These are phyloP conservation scores for Leccinum obscurum DNA, from an alignment of 768 basidiomycete genomes.

Conservation along the genomic window DNA sequence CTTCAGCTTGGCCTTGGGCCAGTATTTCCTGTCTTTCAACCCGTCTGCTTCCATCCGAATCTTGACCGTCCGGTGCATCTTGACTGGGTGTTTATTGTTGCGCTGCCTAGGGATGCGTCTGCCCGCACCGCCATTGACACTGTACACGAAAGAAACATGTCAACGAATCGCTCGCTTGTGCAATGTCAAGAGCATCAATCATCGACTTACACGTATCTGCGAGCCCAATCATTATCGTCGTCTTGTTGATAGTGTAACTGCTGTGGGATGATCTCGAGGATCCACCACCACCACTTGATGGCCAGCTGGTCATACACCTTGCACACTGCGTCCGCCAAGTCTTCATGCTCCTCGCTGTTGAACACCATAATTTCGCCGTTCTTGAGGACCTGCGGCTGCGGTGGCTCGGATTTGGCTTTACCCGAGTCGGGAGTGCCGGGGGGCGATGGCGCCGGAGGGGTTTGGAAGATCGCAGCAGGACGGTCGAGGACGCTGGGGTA, in stretches of 20 bases:
- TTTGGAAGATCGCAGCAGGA: constrained; percentile 39
- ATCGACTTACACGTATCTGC: constrained; percentile 19
- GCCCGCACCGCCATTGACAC: constrained; percentile 42
- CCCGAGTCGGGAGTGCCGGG: constrained; percentile 12
- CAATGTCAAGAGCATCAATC: neutral
- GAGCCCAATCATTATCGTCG: constrained; percentile 16
- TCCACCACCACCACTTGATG: constrained; percentile 58
- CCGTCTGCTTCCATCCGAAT: constrained; percentile 52
- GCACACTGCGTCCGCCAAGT: constrained; percentile 55
- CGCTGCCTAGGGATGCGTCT: constrained; percentile 43
- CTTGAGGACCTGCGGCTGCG: constrained; percentile 18
- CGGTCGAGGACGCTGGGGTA: constrained; percentile 44
- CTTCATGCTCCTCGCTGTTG: constrained; percentile 60
- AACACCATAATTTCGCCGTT: constrained; percentile 19
- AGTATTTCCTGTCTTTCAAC: constrained; percentile 35
- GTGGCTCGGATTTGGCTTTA: constrained; percentile 10
- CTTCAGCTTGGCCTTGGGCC: constrained; percentile 40
- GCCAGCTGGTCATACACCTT: constrained; percentile 58
- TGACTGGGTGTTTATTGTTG: constrained; percentile 38
- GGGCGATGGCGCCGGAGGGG: constrained; percentile 15
- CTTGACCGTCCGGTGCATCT: constrained; percentile 49
- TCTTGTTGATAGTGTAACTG: constrained; percentile 29
- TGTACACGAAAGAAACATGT: constrained; percentile 1
- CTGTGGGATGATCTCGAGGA: constrained; percentile 56
- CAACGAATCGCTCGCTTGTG: neutral